Evolutionary conservation across 116 monocot species (phyloP), one percentile per base, ranked within the genome.

Genomic region (Zostera marina): DNA sequence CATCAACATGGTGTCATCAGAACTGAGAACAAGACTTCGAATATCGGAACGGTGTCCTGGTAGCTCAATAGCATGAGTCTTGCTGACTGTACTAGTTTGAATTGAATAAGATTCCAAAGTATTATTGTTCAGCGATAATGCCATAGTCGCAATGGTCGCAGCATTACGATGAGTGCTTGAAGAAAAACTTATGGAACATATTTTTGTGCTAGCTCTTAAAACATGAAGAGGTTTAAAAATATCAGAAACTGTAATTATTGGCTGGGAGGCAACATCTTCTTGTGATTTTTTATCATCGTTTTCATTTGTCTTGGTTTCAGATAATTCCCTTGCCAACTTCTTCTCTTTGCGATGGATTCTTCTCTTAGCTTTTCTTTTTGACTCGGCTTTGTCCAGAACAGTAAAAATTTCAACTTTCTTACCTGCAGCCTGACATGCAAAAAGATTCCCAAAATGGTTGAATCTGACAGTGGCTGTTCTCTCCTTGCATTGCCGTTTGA

Each of bases 21-120:
- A 81, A 56, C 82, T 88, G 20, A 94, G 67, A 1, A 77, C 52
- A 41, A 94, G 68, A 76, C 88, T 88, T 62, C 94, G 81, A 55
- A 94, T 68, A 74, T 79, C 81, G 22, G 94, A 94, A 14, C 88
- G 81, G 72, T 94, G 94, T 11, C 94, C 94, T 13, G 71, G 94
- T 17, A 94, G 74, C 47, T 94, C 94, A 66, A 94, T 72, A 0
- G 75, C 56, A 64, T 79, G 66, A 23, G 76, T 74, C 56, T 77
- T 88, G 0, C 69, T 73, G 5, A 63, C 58, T 72, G 74, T 76
- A 52, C 53, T 59, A 43, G 17, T 62, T 61, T 77, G 70, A 60
- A 88, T 59, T 19, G 72, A 72, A 65, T 88, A 79, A 44, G 84
- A 77, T 71, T 94, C 94, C 48, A 94, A 60, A 38, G 75, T 75